Percentiles rank a stretch among this genome's conserved stretches.
Conservation (phyloP, 768 basidiomycete genomes). For the Sarcomyxa edulis region DNA sequence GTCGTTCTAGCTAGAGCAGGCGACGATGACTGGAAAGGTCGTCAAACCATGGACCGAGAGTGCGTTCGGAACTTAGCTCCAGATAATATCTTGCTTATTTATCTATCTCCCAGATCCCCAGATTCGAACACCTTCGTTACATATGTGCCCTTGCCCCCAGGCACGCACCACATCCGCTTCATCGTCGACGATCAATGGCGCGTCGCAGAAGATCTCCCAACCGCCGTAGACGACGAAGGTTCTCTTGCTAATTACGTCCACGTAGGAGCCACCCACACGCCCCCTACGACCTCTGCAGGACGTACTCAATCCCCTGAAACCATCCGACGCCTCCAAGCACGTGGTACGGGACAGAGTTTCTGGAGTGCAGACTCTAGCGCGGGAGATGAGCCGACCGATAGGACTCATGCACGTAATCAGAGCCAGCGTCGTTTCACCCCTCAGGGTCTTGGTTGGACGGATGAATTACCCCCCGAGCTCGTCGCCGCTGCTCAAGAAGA, state of each 20-base stretch:
- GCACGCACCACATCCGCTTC: constrained; percentile 93
- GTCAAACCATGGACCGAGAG: constrained; percentile 61
- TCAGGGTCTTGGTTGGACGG: constrained; percentile 73
- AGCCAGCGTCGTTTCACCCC: constrained; percentile 17
- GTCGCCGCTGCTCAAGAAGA: constrained; percentile 79
- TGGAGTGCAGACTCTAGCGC: constrained; percentile 32
- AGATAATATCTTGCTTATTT: constrained; percentile 8
- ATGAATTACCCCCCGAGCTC: constrained; percentile 71
- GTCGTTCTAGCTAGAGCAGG: constrained; percentile 70
- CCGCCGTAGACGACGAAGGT: constrained; percentile 91
- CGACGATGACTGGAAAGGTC: constrained; percentile 72
- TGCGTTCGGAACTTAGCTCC: too few relatives aligned
- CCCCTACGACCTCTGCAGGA: constrained; percentile 14
- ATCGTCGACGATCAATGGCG: constrained; percentile 89
- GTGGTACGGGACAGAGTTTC: constrained; percentile 33
- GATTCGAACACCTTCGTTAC: constrained; percentile 26
- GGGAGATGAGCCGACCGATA: constrained; percentile 18
- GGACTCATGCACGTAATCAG: constrained; percentile 1
- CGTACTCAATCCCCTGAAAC: constrained; percentile 24
- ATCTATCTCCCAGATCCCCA: constrained; percentile 19
- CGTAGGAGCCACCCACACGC: constrained; percentile 39
- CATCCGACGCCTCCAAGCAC: constrained; percentile 15
- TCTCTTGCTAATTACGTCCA: constrained; percentile 92
- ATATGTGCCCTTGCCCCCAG: constrained; percentile 63
- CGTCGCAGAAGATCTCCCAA: constrained; percentile 68